A percentile compares a stretch with the other conserved stretches of the same genome.
Conservation (phyloP, 1,284 basidiomycete species). For the Cystobasidium sp. region DNA sequence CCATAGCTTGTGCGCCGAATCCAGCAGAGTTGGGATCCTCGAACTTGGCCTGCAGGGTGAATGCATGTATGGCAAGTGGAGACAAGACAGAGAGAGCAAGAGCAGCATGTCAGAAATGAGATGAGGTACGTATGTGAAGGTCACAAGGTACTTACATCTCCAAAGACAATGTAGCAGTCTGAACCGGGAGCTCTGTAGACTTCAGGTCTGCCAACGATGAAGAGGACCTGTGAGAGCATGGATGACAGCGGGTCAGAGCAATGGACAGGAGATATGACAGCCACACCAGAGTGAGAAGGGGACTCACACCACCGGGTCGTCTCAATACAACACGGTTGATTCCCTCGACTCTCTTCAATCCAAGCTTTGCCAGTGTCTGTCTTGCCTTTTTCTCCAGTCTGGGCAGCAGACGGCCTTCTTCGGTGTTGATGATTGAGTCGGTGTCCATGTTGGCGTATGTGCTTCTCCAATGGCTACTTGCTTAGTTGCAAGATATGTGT, state of each 20-base stretch:
- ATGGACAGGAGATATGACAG: neutral
- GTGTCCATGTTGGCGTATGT: conserved; percentile 32
- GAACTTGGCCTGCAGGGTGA: conserved; percentile 36
- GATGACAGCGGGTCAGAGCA: neutral
- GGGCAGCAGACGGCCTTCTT: conserved; percentile 54
- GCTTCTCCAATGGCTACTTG: neutral
- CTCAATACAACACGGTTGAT: conserved; percentile 95
- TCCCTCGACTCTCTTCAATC: conserved; percentile 83
- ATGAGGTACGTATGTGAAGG: neutral
- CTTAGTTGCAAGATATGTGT: neutral
- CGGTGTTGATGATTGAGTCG: conserved; percentile 41
- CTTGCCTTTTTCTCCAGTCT: conserved; percentile 88
- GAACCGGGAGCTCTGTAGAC: conserved; percentile 97
- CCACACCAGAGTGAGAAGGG: neutral
- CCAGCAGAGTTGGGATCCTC: conserved; percentile 40
- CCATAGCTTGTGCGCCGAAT: conserved; percentile 43
- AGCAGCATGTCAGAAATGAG: neutral
- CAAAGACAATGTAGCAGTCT: conserved; percentile 98
- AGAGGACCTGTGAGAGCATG: conserved; percentile 68
- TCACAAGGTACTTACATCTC: conserved; percentile 68
- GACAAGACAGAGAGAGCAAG: neutral
- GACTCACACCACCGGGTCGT: conserved; percentile 82
- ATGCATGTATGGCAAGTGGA: neutral
- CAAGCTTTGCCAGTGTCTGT: conserved; percentile 68
- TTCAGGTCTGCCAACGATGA: conserved; percentile 90